Evolutionary conservation across 2,329 filamentous ascomycete genomes (phyloP).

Genomic region (Rhinocladiella similis): DNA sequence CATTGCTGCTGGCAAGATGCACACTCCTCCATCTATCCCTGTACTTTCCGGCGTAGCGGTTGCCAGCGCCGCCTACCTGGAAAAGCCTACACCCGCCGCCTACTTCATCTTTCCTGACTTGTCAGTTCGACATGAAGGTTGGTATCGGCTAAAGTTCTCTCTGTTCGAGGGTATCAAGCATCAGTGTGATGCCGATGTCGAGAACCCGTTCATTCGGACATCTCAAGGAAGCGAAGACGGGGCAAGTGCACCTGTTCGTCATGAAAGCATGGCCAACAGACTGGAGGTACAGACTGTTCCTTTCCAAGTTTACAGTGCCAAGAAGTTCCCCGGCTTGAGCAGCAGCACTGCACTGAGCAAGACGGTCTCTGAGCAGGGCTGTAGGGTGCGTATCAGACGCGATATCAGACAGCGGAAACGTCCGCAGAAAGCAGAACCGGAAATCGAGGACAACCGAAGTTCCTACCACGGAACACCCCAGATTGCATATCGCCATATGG

Average conservation of each 20-base stretch:
- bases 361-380: constrained; percentile 92
- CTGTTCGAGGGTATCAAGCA: constrained; percentile 94
- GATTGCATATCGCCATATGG: constrained; percentile 9
- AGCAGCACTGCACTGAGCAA: constrained; percentile 88
- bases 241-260: constrained; percentile 50
- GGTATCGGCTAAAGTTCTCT: constrained; percentile 87
- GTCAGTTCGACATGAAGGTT: constrained; percentile 91
- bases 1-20: constrained; percentile 77
- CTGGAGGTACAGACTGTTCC: constrained; percentile 85
- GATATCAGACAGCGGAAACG: constrained; percentile 90
- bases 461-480: constrained; percentile 21
- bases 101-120: constrained; percentile 99
- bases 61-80: constrained; percentile 92
- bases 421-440: constrained; percentile 26
- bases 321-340: constrained; percentile 94
- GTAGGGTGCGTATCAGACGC: constrained; percentile 89
- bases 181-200: constrained; percentile 70
- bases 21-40: constrained; percentile 68
- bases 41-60: constrained; percentile 93
- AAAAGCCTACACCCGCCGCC: constrained; percentile 74
- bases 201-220: constrained; percentile 40
- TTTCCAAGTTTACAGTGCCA: constrained; percentile 91
- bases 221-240: constrained; percentile 35
- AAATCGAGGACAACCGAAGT: constrained; percentile 20
- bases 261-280: constrained; percentile 69